phyloP scores from a whole-genome alignment of 768 basidiomycete genomes.

The Scleroderma bovista region DNA sequence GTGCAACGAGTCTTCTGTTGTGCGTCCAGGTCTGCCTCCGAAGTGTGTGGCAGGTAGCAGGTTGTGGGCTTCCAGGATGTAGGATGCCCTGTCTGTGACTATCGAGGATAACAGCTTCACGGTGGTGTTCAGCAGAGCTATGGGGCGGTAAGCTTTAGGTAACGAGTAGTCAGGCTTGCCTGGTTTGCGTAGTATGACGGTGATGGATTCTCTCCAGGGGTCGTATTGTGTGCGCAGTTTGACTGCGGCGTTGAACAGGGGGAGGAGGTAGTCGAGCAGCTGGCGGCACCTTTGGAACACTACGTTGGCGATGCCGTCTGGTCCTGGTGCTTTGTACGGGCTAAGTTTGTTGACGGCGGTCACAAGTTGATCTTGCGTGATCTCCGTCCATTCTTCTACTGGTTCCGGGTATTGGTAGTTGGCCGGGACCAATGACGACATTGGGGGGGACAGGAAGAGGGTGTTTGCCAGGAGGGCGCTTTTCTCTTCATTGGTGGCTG shows the following conservation, averaged over 20 bases:
- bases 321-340: slow-evolving; percentile 17
- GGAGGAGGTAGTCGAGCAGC: slow-evolving; percentile 6
- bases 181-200: slow-evolving; percentile 31
- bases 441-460: slow-evolving; percentile 21
- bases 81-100: slow-evolving; percentile 18
- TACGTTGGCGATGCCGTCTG: slow-evolving; percentile 22
- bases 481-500: slow-evolving; percentile 16
- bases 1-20: neutral
- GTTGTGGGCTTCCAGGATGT: slow-evolving; percentile 23
- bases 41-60: slow-evolving; percentile 24
- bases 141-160: slow-evolving; percentile 33
- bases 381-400: neutral
- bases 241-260: slow-evolving; percentile 11
- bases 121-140: slow-evolving; percentile 30
- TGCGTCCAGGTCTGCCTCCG: neutral
- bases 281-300: slow-evolving; percentile 10
- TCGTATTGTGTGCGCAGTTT: slow-evolving; percentile 2
- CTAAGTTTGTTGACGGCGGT: slow-evolving; percentile 1
- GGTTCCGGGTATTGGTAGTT: slow-evolving; percentile 6
- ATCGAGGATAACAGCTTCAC: slow-evolving; percentile 24
- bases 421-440: neutral
- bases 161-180: slow-evolving; percentile 28
- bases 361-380: slow-evolving; percentile 10
- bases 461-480: slow-evolving; percentile 8
- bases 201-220: slow-evolving; percentile 20